Base-by-base conservation (phyloP, 2,329 filamentous ascomycete genomes). In the Pseudogymnoascus sp. region DNA sequence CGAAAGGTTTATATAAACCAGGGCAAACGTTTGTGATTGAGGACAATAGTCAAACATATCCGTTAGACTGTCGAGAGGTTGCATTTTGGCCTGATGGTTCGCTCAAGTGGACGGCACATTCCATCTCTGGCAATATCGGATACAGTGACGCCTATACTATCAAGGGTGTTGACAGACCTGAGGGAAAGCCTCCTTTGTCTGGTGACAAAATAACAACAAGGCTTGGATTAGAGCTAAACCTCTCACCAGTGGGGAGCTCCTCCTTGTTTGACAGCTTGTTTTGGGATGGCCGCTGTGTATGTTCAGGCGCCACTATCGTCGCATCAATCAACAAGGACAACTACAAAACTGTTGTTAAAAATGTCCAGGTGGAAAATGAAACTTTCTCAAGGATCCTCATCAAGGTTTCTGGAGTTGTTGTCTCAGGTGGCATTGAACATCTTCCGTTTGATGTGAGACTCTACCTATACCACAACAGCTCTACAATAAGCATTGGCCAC, bases 401-500 rank as follows among this genome's bases (percentile, higher is more conserved):
- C 9, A 55, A 55, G 48, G n/a, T 55, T 17, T 55, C 48, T 13
- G 48, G 48, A 6, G 48, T 55, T 33, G 10, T 15, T 5, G n/a
- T 55, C 4, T 33, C 13, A 12, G 48, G 15, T 12, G 48, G 29
- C 17, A 17, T 17, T 17, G n/a, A 55, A 7, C 27, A 55, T 9
- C 48, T 55, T 17, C 48, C 48, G n/a, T 55, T 55, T 13, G 48
- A 55, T 15, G n/a, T 33, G 48, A 55, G 48, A 55, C n/a, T 55
- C 27, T 55, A 55, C 29, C 9, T 55, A 5, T 55, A 55, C n/a
- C 48, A 55, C n/a, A 15, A 55, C 4, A 55, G 48, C 29, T 55
- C 48, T 38, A 51, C 65, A 59, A 68, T 74, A 12, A 64, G 65
- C 25, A 67, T 74, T 9, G 68, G 59, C 1, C 66, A 72, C 2